These are phyloP conservation scores for Ceraceosorus guamensis DNA, from an alignment of 1,284 basidiomycete species.

Conservation along the genomic window DNA sequence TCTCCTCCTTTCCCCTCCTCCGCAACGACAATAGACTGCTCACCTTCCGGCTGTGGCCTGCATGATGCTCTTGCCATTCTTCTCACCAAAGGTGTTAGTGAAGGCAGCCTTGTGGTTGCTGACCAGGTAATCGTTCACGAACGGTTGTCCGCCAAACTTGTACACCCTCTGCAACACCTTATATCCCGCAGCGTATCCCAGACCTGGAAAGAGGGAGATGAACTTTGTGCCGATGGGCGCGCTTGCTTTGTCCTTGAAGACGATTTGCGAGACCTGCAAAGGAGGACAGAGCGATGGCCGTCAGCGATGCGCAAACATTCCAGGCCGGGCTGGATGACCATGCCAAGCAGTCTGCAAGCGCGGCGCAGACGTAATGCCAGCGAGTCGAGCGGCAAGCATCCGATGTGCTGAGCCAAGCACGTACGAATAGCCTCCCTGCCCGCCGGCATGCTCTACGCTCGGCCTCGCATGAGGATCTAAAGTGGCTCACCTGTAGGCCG, in stretches of 20 bases:
- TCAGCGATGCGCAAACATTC: too few species aligned
- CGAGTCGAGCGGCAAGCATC: too few species aligned
- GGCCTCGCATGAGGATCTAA: too few species aligned
- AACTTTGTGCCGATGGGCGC: conserved; percentile 62
- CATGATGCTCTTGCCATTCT: conserved; percentile 91
- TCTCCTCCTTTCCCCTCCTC: not conserved
- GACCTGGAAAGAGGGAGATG: conserved; percentile 88
- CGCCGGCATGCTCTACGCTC: not conserved
- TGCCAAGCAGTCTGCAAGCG: too few species aligned
- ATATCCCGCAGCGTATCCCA: conserved; percentile 87
- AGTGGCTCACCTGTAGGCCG: conserved; percentile 11
- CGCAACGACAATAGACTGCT: not conserved
- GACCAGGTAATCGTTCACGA: conserved; percentile 85
- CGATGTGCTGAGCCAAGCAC: too few species aligned
- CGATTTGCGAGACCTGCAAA: conserved; percentile 52
- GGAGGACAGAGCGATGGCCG: not conserved
- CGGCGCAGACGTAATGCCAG: too few species aligned
- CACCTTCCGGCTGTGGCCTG: conserved; percentile 74
- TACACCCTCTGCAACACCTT: conserved; percentile 56
- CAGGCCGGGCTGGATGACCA: too few species aligned
- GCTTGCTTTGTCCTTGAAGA: conserved; percentile 78
- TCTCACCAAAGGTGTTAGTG: conserved; percentile 80
- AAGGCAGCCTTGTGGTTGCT: conserved; percentile 69
- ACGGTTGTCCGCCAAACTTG: conserved; percentile 97
- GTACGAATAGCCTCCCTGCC: too few species aligned